A percentile compares a stretch with the other conserved stretches of the same genome.
phyloP scores from a whole-genome alignment of 2,329 filamentous ascomycete species.

The Venturia carpophila region DNA sequence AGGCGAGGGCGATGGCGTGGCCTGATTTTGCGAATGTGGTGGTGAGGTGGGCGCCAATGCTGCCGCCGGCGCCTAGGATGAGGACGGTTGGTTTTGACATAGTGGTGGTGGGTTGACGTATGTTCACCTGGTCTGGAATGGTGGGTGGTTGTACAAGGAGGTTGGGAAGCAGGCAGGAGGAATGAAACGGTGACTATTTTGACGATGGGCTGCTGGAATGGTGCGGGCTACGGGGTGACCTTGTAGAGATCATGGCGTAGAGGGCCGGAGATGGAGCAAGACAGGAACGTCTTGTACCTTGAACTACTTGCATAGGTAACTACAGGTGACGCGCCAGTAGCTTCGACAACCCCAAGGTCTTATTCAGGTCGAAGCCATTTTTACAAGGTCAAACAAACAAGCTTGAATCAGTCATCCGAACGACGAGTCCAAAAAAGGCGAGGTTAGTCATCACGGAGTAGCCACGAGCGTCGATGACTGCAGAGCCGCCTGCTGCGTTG shows the following conservation, averaged over 20 bases:
- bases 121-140: too few species aligned
- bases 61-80: constrained; percentile 15
- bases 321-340: too few species aligned
- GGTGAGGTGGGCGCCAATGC: neutral
- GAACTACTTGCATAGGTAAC: too few species aligned
- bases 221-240: neutral
- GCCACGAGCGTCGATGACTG: neutral
- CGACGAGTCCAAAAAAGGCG: too few species aligned
- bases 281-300: neutral
- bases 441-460: neutral
- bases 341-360: too few species aligned
- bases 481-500: neutral
- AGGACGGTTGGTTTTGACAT: constrained; percentile 7
- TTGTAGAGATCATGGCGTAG: too few species aligned
- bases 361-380: too few species aligned
- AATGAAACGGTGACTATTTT: neutral
- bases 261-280: neutral
- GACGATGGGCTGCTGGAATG: neutral
- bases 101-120: too few species aligned
- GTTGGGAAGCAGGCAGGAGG: too few species aligned
- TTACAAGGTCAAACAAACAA: too few species aligned
- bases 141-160: too few species aligned
- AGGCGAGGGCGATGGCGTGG: constrained; percentile 15
- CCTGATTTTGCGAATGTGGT: neutral
- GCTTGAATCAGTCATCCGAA: too few species aligned